These are phyloP conservation scores for Aureobasidium sp. DNA, from an alignment of 2,329 filamentous ascomycete species.

Conservation along the genomic window DNA sequence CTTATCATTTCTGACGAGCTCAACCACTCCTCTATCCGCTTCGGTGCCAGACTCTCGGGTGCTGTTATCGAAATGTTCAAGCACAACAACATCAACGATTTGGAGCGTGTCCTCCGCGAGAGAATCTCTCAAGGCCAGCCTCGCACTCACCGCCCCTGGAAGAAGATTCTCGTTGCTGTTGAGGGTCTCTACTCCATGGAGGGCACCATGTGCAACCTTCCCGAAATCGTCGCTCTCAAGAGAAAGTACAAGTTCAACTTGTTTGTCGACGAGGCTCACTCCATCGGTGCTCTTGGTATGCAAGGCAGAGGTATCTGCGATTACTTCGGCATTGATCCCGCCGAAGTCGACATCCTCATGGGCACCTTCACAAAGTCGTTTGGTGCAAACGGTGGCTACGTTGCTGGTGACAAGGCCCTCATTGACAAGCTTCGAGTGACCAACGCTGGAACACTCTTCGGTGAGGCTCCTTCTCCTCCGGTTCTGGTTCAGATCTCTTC, in stretches of 20 bases:
- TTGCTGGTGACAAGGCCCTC: slow-evolving; percentile 80
- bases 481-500: slow-evolving; percentile 87
- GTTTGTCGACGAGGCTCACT: slow-evolving; percentile 95
- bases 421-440: slow-evolving; percentile 84
- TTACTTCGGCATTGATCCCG: slow-evolving; percentile 86
- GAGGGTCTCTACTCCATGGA: slow-evolving; percentile 99
- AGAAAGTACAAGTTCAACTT: slow-evolving; percentile 95
- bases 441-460: slow-evolving; percentile 80
- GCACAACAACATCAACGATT: slow-evolving; percentile 88
- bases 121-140: slow-evolving; percentile 95
- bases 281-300: slow-evolving; percentile 84
- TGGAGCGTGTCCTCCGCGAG: slow-evolving; percentile 81
- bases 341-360: slow-evolving; percentile 92
- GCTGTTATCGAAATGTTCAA: slow-evolving; percentile 95
- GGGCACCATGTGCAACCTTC: slow-evolving; percentile 97
- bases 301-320: slow-evolving; percentile 89
- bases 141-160: slow-evolving; percentile 97
- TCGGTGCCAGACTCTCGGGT: slow-evolving; percentile 86
- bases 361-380: slow-evolving; percentile 98
- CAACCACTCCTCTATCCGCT: slow-evolving; percentile 95
- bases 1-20: slow-evolving; percentile 94
- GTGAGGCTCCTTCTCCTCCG: slow-evolving; percentile 79
- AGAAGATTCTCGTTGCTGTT: slow-evolving; percentile 94
- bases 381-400: slow-evolving; percentile 93
- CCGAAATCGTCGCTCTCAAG: slow-evolving; percentile 78